These are phyloP conservation scores for Apiospora malaysiana DNA, from an alignment of 2,329 filamentous ascomycete genomes.

Conservation along the genomic window DNA sequence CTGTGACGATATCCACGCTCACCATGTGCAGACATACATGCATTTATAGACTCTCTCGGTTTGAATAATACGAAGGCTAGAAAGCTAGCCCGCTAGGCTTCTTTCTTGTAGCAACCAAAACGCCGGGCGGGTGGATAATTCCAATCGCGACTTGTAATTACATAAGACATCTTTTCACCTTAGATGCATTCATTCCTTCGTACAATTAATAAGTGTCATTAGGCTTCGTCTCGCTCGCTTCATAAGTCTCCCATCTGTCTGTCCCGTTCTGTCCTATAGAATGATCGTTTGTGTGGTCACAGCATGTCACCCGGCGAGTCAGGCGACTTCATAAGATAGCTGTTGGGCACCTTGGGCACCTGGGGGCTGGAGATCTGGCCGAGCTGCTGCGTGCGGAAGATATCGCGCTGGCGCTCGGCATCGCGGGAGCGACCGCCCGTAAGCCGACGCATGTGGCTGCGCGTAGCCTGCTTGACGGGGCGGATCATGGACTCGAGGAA, in stretches of 20 bases:
- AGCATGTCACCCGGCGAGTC: constrained; percentile 35
- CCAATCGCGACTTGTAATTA: not conserved
- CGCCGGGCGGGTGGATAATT: not conserved
- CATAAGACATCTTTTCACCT: not conserved
- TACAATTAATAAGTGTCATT: not conserved
- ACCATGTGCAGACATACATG: not conserved
- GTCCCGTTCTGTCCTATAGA: not conserved
- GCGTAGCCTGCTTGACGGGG: constrained; percentile 61
- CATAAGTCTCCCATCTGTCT: not conserved
- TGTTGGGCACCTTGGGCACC: constrained; percentile 48
- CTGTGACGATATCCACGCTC: not conserved
- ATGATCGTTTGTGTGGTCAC: not conserved
- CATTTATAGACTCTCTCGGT: not conserved
- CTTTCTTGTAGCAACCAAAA: not conserved
- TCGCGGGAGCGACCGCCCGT: constrained; percentile 60
- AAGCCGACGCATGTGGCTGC: constrained; percentile 65
- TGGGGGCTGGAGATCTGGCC: constrained; percentile 44
- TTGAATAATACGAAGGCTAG: not conserved
- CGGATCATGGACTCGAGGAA: constrained; percentile 67
- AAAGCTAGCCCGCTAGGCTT: not conserved
- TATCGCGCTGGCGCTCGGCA: constrained; percentile 42
- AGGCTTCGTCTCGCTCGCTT: not conserved
- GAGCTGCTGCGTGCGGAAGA: constrained; percentile 39
- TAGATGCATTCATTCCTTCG: not conserved
- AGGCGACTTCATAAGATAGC: constrained; percentile 37